Base-by-base conservation (phyloP, 768 basidiomycete species). In the Multifurca ochricompacta region DNA sequence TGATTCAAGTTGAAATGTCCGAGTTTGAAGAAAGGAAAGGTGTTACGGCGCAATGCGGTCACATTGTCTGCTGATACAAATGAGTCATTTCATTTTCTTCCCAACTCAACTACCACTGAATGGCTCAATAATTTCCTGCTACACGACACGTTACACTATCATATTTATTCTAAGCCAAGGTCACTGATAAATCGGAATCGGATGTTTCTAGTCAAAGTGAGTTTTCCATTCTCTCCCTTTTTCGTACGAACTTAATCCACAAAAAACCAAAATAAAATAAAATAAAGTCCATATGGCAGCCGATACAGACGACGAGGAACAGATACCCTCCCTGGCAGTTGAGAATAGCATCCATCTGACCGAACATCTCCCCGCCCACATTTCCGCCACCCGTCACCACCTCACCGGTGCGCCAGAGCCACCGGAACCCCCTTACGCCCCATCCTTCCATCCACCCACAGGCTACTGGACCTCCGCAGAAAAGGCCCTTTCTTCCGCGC, bases 401-500 rank as follows among this genome's bases (percentile, higher is more conserved):
- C 46, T 54, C 35, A 19, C 40, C 27, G 60, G 49, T 8, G 34
- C 30, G 1, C 42, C 48, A 5, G 25, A 28, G 13, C 54, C n/a
- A 3, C 48, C 54, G 18, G 49, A 55, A 5, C 43, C 31, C 2
- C 58, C 57, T 11, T 58, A 59, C 4, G 21, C 30, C 0, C 34
- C 77, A 30, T 67, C 69, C 1, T 62, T 58, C 49, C 51, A 63
- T 27, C 48, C 62, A 1, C 65, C 67, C 1, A 54, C 56, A 40
- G 69, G 74, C 35, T 73, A 69, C 54, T 92, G 90, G 90, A 80
- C 83, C 3, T 65, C 74, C 1, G 59, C 69, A n/a, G 91, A 93
- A 63, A 84, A 86, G 57, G 73, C 80, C 25, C 59, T 64, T 88
- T 92, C 69, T 92, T 91, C 66, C 83, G 79, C 65, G 83, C 77